These are phyloP conservation scores for Aaosphaeria arxii DNA, from an alignment of 2,329 filamentous ascomycete genomes.

Conservation along the genomic window DNA sequence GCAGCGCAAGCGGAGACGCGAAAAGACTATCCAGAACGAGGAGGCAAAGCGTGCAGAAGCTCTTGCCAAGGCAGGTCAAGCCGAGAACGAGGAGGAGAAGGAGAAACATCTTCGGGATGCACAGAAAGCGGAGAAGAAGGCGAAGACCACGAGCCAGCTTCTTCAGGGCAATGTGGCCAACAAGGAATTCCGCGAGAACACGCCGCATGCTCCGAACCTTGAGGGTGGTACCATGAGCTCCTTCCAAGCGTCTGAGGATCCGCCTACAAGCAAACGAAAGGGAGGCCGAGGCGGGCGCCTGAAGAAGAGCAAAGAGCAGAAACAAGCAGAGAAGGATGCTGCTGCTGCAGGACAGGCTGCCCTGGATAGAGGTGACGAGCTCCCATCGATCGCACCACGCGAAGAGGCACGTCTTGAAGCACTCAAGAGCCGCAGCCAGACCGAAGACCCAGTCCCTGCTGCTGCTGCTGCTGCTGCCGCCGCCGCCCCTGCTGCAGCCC, in stretches of 20 bases:
- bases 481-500: neutral
- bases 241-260: conserved; percentile 66
- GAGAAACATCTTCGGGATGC: conserved; percentile 80
- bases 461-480: conserved; percentile 12
- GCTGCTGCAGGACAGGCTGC: conserved; percentile 87
- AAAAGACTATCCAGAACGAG: conserved; percentile 91
- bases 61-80: conserved; percentile 71
- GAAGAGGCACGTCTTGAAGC: conserved; percentile 53
- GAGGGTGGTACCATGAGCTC: conserved; percentile 84
- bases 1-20: conserved; percentile 92
- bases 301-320: conserved; percentile 82
- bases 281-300: conserved; percentile 61
- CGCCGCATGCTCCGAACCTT: conserved; percentile 72
- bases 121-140: conserved; percentile 88
- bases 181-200: conserved; percentile 71
- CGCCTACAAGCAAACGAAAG: conserved; percentile 48
- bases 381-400: conserved; percentile 59
- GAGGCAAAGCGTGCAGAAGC: conserved; percentile 78
- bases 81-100: conserved; percentile 78
- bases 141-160: conserved; percentile 82
- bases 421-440: conserved; percentile 42
- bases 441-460: conserved; percentile 46
- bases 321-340: conserved; percentile 67
- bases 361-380: conserved; percentile 72
- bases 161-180: conserved; percentile 74